phyloP scores from a whole-genome alignment of 345 rosid species.

The Clausena lansium region DNA sequence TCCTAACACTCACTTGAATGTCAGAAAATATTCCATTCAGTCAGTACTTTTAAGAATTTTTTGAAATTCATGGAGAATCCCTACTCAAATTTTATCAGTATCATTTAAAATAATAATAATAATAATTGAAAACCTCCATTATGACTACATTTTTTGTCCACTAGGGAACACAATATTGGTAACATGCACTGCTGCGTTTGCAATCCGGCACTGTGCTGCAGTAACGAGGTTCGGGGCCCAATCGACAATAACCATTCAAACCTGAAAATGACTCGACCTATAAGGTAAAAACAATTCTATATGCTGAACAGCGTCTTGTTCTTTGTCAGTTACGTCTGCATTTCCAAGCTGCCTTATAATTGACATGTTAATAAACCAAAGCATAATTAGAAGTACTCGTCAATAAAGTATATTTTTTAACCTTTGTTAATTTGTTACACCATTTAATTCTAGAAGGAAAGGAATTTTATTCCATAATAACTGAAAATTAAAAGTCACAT shows the following conservation, averaged over 20 bases:
- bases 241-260: background rate
- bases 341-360: background rate
- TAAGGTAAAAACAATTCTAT: background rate
- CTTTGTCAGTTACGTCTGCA: slow-evolving; percentile 13
- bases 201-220: background rate
- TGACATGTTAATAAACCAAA: no score
- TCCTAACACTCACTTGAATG: background rate
- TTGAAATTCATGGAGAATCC: no score
- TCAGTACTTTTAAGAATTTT: background rate
- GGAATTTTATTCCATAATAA: background rate
- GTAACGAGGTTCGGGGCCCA: background rate
- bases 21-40: background rate
- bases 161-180: no score
- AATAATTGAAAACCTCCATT: background rate
- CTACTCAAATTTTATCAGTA: background rate
- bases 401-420: no score
- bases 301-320: slow-evolving; percentile 8
- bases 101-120: background rate
- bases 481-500: background rate
- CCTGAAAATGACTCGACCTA: slow-evolving; percentile 30
- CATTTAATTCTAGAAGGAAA: no score
- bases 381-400: no score
- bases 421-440: no score
- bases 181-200: no score
- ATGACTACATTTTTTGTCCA: background rate